Evolutionary conservation across 805 yeast species (phyloP), one percentile per base, ranked within the genome.

Genomic region (Saturnispora saitoi): DNA sequence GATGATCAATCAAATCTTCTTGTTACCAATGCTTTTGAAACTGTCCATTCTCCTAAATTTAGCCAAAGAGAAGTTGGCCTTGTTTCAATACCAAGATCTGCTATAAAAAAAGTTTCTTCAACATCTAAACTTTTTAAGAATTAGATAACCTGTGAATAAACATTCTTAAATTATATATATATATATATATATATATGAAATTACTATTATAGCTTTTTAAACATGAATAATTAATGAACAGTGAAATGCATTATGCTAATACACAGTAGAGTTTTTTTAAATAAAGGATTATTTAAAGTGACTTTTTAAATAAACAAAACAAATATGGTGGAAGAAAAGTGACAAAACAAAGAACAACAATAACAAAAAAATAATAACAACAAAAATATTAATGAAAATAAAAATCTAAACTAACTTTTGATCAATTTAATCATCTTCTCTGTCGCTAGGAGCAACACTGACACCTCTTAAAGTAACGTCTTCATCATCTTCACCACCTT

Each of bases 51-150:
- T 17, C 38, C 38, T 20, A 34, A 19, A 19, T 34, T 34, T 15
- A 19, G 29, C 11, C 40, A 42, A 9, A 64, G 83, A 52, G 69
- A 68, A 41, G 55, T 77, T 37, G 83, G 82, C 0, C 58, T 77
- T 9, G 79, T 78, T n/a, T 76, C 81, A 54, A 70, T 78, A 3
- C 81, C 80, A 0, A 62, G 66, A 45, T 53, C 55, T 1, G 63
- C 76, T 4, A 70, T 77, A 2, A 44, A 49, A 2, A 58, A 60
- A 19, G 58, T 67, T 2, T 58, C 54, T 24, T 54, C 70, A 11
- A 53, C 59, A 7, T 45, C 51, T 2, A 37, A 37, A 12, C 1
- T 22, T 2, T 37, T 37, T 31, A 19, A n/a, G 26, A 12, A 30
- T 9, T 22, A 37, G 15, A 12, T 24, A 14, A 12, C 19, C n/a